Evolutionary conservation across 1,284 basidiomycete species (phyloP).

Genomic region (Moesziomyces sp.): DNA sequence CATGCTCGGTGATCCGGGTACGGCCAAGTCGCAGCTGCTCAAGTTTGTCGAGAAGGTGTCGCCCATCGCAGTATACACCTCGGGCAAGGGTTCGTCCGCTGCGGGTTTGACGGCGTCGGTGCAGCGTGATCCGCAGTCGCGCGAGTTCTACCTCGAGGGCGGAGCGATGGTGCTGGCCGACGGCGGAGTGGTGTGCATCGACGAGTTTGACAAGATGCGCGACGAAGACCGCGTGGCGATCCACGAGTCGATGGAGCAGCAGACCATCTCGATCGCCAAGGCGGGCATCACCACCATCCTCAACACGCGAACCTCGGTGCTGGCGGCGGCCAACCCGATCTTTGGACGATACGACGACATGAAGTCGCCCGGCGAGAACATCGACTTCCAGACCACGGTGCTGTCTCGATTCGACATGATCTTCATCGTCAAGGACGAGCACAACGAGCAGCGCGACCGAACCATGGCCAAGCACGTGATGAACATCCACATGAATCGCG

Average conservation of each 20-base stretch:
- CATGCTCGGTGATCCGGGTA: conserved; percentile 95
- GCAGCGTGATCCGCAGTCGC: conserved; percentile 88
- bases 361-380: conserved; percentile 96
- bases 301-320: conserved; percentile 93
- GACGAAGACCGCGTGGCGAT: conserved; percentile 99
- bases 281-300: conserved; percentile 98
- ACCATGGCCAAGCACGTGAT: conserved; percentile 97
- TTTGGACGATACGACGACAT: conserved; percentile 99
- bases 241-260: conserved; percentile 99
- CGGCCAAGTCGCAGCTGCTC: conserved; percentile 94
- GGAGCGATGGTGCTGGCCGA: conserved; percentile 99
- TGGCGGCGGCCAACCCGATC: conserved; percentile 98
- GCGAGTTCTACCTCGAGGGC: conserved; percentile 98
- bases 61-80: conserved; percentile 97
- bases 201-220: conserved; percentile 99
- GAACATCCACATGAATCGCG: conserved; percentile 97
- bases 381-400: conserved; percentile 98
- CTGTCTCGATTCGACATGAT: conserved; percentile 99
- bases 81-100: conserved; percentile 96
- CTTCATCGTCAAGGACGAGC: conserved; percentile 98
- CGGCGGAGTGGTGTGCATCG: conserved; percentile 98
- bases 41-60: conserved; percentile 99
- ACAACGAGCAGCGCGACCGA: conserved; percentile 91
- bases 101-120: conserved; percentile 98
- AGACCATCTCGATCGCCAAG: conserved; percentile 99